phyloP scores from a whole-genome alignment of 2,329 filamentous ascomycete genomes.

The Sclerotinia minor region DNA sequence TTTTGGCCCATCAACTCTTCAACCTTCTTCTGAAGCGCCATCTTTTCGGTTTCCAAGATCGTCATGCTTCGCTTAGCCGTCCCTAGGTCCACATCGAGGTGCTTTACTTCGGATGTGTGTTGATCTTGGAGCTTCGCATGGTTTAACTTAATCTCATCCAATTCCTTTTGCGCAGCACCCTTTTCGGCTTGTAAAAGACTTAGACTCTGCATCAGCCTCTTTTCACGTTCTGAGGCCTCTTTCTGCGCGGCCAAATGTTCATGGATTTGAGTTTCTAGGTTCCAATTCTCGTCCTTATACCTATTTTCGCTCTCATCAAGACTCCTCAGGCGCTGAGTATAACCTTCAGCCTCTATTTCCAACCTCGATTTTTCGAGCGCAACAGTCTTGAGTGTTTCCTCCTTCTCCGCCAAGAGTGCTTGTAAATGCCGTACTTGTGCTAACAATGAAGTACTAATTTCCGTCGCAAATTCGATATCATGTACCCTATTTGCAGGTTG shows the following conservation, averaged over 20 bases:
- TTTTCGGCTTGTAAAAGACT: conserved; percentile 73
- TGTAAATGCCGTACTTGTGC: conserved; percentile 93
- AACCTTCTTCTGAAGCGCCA: conserved; percentile 77
- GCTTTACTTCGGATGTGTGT: conserved; percentile 72
- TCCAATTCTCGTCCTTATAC: conserved; percentile 99
- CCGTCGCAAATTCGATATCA: conserved; percentile 97
- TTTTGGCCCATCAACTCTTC: conserved; percentile 89
- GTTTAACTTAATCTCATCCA: conserved; percentile 83
- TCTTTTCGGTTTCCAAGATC: conserved; percentile 75
- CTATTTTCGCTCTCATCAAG: conserved; percentile 93
- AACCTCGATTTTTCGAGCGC: conserved; percentile 75
- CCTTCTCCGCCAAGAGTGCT: conserved; percentile 78
- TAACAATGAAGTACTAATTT: conserved; percentile 92
- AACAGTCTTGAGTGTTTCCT: conserved; percentile 76
- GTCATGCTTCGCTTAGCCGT: conserved; percentile 77
- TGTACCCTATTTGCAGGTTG: conserved; percentile 86
- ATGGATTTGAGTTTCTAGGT: conserved; percentile 87
- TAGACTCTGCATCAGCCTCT: conserved; percentile 73
- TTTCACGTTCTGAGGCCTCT: conserved; percentile 78
- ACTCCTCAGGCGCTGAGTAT: conserved; percentile 75
- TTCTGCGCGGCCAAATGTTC: conserved; percentile 73
- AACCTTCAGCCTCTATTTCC: conserved; percentile 77
- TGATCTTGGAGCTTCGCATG: conserved; percentile 82
- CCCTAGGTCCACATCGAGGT: conserved; percentile 85
- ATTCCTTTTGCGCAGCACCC: conserved; percentile 73